Evolutionary conservation across 495 filamentous ascomycete species (phyloP).

Genomic region (Penicillium mononematosum): DNA sequence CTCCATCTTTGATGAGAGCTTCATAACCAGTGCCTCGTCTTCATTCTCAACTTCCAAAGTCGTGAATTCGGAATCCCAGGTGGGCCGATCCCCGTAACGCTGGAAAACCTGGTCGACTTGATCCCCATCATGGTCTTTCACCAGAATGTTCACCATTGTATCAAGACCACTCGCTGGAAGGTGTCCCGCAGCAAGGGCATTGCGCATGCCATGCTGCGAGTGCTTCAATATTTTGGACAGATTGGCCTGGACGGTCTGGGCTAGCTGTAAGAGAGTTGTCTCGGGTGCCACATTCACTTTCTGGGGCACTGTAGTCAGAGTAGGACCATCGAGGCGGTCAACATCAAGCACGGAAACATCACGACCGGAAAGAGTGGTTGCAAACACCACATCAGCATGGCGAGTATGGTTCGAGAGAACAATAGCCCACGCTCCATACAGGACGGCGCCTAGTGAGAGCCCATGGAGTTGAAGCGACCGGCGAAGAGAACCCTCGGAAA

Average conservation of each 20-base stretch:
- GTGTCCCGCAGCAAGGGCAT: slow-evolving; percentile 12
- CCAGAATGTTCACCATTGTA: slow-evolving; percentile 26
- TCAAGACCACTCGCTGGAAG: slow-evolving; percentile 11
- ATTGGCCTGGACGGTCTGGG: slow-evolving; percentile 8
- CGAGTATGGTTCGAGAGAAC: slow-evolving; percentile 32
- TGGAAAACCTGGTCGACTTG: slow-evolving; percentile 14
- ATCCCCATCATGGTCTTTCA: slow-evolving; percentile 11
- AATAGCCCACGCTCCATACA: slow-evolving; percentile 46
- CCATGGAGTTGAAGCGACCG: slow-evolving; percentile 8
- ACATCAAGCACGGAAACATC: slow-evolving; percentile 39
- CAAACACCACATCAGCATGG: slow-evolving; percentile 40
- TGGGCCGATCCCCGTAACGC: slow-evolving; percentile 13
- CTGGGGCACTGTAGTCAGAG: slow-evolving; percentile 39
- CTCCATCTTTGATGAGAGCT: slow-evolving; percentile 12
- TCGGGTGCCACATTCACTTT: slow-evolving; percentile 4
- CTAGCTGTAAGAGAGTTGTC: slow-evolving; percentile 21
- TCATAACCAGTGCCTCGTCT: slow-evolving; percentile 6
- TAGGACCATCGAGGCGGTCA: slow-evolving; percentile 41
- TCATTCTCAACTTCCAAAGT: slow-evolving; percentile 21
- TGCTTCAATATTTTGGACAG: slow-evolving; percentile 17
- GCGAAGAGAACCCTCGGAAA: slow-evolving; percentile 18
- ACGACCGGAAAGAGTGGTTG: slow-evolving; percentile 41
- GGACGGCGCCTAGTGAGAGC: slow-evolving; percentile 31
- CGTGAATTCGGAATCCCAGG: slow-evolving; percentile 19
- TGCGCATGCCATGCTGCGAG: slow-evolving; percentile 18